Evolutionary conservation across 495 filamentous ascomycete species (phyloP), one percentile per base, ranked within the genome.

Genomic region (Penicillium steckii): DNA sequence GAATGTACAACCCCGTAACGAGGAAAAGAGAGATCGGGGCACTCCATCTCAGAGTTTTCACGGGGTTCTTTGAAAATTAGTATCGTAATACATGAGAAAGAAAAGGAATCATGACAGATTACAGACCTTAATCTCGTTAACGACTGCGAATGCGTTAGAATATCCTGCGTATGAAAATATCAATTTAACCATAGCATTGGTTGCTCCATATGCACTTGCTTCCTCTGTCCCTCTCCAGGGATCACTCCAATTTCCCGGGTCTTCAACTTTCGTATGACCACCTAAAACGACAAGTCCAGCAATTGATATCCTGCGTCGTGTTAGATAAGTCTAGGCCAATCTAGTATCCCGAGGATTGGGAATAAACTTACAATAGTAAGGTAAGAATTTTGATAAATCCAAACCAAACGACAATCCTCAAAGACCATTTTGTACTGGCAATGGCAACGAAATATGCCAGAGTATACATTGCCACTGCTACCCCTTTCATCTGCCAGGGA

Each of bases 121-220:
- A 44, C 44, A 10, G 18, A 80, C 74, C 62, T 79, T 82, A 50
- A 87, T 77, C 64, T 88, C 85, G 50, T 85, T 85, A 35, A 85
- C 81, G 15, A 88, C 69, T 46, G 81, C 80, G 57, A 86, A 86
- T 0, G 84, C 81, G 55, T 87, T 86, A 8, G 64, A 60, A 44
- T 80, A 88, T 0, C 85, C 84, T 1, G 72, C 59, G 55, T 86
- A 88, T 0, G 84, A 78, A 53, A 85, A 87, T 26, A 85, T 77
- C 29, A 88, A 76, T 42, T 82, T 82, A 52, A 84, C 74, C 19
- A 87, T 57, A 8, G 84, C 84, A 38, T 80, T 81, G 0, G 83
- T 80, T 10, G 81, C 65, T 2, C 80, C 80, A 52, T 81, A 81
- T 4, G 76, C 81, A 18, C 76, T 74, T 0, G 69, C 72, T 2